Evolutionary conservation across 2,329 filamentous ascomycete species (phyloP).

Genomic region (Aspergillus sp.): DNA sequence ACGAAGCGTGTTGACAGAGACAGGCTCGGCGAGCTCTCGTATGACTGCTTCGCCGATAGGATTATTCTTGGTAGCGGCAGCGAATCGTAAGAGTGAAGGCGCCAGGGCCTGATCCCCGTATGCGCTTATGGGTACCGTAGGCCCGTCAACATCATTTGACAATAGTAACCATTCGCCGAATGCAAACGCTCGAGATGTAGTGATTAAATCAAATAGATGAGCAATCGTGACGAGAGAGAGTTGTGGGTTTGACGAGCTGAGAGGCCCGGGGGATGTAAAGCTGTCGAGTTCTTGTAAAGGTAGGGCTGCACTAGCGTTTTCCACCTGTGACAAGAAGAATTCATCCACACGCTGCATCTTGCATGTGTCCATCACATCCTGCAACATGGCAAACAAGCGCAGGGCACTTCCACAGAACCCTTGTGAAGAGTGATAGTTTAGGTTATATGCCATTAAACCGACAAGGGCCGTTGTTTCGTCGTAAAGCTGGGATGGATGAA

Average conservation of each 20-base stretch:
- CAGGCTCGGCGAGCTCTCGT: constrained; percentile 30
- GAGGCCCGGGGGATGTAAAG: constrained; percentile 17
- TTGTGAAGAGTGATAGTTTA: constrained; percentile 26
- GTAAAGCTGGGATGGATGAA: constrained; percentile 31
- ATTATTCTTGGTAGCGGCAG: constrained; percentile 49
- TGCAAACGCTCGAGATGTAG: constrained; percentile 46
- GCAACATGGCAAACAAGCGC: constrained; percentile 31
- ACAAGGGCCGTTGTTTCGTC: constrained; percentile 34
- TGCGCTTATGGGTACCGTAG: constrained; percentile 47
- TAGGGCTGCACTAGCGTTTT: constrained; percentile 13
- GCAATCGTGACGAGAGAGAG: constrained; percentile 51
- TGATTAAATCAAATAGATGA: constrained; percentile 52
- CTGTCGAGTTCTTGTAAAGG: constrained; percentile 20
- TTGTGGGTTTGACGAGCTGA: constrained; percentile 34
- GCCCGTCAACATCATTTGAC: constrained; percentile 54
- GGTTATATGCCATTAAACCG: constrained; percentile 34
- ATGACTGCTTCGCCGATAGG: constrained; percentile 31
- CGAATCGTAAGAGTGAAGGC: constrained; percentile 56
- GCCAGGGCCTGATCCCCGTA: constrained; percentile 52
- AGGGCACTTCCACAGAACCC: constrained; percentile 30
- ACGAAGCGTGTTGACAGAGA: constrained; percentile 37
- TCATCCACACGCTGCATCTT: constrained; percentile 34
- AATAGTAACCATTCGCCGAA: constrained; percentile 57
- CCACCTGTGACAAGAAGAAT: constrained; percentile 32
- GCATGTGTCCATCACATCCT: constrained; percentile 36